phyloP scores from a whole-genome alignment of 23 red algal genomes.

The Gracilariopsis chorda region DNA sequence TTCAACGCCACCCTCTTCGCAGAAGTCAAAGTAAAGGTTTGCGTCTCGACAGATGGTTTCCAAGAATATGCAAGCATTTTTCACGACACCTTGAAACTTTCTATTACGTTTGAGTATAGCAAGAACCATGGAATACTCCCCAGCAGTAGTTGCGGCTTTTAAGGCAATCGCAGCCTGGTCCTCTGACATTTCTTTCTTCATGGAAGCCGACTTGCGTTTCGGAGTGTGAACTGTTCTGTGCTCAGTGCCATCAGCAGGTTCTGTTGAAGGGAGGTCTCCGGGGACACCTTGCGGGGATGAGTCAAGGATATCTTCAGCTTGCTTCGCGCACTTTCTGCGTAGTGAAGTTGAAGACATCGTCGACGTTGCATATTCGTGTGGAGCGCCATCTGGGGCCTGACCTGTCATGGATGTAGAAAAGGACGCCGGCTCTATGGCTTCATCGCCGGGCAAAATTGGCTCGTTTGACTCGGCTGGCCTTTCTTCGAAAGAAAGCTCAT shows the following conservation, averaged over 20 bases:
- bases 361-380: background rate
- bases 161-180: background rate
- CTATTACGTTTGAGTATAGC: background rate
- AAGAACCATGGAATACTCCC: constrained; percentile 4
- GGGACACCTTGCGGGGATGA: too few relatives aligned
- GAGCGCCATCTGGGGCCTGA: background rate
- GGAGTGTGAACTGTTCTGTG: too few relatives aligned
- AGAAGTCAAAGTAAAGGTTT: constrained; percentile 38
- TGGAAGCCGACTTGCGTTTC: background rate
- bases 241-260: too few relatives aligned
- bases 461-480: too few relatives aligned
- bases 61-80: background rate
- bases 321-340: background rate
- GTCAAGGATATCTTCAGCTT: too few relatives aligned
- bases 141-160: background rate
- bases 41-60: constrained; percentile 6
- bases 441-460: too few relatives aligned
- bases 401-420: background rate
- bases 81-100: background rate
- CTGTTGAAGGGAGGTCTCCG: too few relatives aligned
- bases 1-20: constrained; percentile 58
- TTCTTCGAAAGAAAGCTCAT: too few relatives aligned
- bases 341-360: background rate
- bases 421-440: background rate
- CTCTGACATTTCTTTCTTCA: too few relatives aligned